phyloP scores from a whole-genome alignment of 1,139 yeast genomes.

The Pichia inconspicua region DNA sequence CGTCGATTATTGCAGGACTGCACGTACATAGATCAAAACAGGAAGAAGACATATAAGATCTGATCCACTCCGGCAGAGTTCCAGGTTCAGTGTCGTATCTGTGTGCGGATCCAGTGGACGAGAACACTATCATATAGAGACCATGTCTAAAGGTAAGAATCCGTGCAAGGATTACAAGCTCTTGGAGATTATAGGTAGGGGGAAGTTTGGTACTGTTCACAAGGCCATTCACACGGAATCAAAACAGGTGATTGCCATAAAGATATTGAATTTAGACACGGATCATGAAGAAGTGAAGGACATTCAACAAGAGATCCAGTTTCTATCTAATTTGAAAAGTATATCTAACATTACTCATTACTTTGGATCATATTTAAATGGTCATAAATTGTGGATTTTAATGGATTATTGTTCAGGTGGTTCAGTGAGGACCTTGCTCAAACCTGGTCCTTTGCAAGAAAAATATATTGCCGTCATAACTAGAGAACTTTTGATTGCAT shows the following conservation, averaged over 20 bases:
- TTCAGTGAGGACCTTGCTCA: slow-evolving; percentile 74
- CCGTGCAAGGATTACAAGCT: slow-evolving; percentile 50
- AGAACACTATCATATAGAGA: background rate
- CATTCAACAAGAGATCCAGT: slow-evolving; percentile 88
- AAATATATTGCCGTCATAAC: slow-evolving; percentile 71
- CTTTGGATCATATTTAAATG: slow-evolving; percentile 79
- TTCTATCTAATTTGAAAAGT: slow-evolving; percentile 71
- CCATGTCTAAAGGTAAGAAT: slow-evolving; percentile 7
- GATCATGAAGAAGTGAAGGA: slow-evolving; percentile 92
- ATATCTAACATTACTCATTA: slow-evolving; percentile 90
- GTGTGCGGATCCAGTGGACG: too few species aligned
- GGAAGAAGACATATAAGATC: background rate
- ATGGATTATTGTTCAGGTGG: slow-evolving; percentile 99
- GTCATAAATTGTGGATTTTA: slow-evolving; percentile 89
- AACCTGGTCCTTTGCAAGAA: slow-evolving; percentile 87
- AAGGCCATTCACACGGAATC: slow-evolving; percentile 64
- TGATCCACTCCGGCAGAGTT: too few species aligned
- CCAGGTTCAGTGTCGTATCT: too few species aligned
- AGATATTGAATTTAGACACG: slow-evolving; percentile 85
- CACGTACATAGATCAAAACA: background rate
- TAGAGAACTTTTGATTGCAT: slow-evolving; percentile 72
- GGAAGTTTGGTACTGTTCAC: slow-evolving; percentile 94
- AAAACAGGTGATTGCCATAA: slow-evolving; percentile 81
- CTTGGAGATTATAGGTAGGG: slow-evolving; percentile 89
- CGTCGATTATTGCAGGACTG: too few species aligned